Conservation (phyloP, 768 basidiomycete genomes). For the Pisolithus marmoratus region DNA sequence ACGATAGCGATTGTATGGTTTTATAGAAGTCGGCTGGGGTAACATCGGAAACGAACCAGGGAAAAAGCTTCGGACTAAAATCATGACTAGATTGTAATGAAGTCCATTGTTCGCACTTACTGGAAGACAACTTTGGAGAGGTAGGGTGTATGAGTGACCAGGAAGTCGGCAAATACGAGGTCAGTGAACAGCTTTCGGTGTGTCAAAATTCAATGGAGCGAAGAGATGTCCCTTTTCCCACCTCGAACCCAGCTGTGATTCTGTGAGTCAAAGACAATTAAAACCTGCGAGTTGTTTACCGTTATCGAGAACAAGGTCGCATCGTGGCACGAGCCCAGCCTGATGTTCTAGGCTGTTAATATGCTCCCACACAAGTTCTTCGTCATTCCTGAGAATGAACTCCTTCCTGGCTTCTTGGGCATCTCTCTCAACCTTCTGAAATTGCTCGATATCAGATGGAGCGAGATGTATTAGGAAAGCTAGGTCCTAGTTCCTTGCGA, state of each 20-base stretch:
- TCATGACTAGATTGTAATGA: constrained; percentile 7
- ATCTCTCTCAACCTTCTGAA: constrained; percentile 80
- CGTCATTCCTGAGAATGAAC: constrained; percentile 83
- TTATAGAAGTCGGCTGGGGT: constrained; percentile 77
- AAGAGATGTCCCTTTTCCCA: constrained; percentile 22
- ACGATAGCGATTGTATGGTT: constrained; percentile 52
- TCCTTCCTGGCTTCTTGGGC: constrained; percentile 70
- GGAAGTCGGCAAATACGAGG: constrained; percentile 87
- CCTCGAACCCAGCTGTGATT: constrained; percentile 81
- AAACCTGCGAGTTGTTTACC: constrained; percentile 37
- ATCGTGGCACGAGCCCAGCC: constrained; percentile 30
- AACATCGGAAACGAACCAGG: constrained; percentile 97
- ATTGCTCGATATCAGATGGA: constrained; percentile 70
- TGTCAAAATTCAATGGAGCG: neutral
- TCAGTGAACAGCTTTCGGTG: constrained; percentile 78
- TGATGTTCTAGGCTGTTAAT: constrained; percentile 46
- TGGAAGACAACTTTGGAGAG: constrained; percentile 84
- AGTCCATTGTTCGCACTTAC: constrained; percentile 39
- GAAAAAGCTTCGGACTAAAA: constrained; percentile 82
- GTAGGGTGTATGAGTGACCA: constrained; percentile 84
- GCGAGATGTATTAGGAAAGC: constrained; percentile 85
- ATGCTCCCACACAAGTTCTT: constrained; percentile 68
- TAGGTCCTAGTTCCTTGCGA: constrained; percentile 58
- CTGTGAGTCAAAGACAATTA: neutral
- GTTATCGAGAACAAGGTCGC: constrained; percentile 93